Conservation (phyloP, 2,329 filamentous ascomycete species). For the Amauroascus verrucosus region DNA sequence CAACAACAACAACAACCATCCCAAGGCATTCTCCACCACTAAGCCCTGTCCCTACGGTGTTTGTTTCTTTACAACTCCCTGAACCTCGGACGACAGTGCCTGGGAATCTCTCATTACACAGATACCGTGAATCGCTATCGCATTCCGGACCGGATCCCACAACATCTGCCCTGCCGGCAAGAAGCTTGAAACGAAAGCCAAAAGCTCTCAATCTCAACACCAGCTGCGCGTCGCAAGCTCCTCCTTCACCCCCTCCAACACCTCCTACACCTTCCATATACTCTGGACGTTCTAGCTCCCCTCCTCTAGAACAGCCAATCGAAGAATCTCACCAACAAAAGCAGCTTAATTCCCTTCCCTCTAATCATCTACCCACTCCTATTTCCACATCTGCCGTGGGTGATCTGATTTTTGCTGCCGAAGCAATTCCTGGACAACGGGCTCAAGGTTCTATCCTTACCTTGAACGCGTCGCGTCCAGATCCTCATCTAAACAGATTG, state of each 20-base stretch:
- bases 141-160: constrained; percentile 3
- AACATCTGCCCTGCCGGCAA: constrained; percentile 6
- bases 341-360: background rate
- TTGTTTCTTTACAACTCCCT: constrained; percentile 14
- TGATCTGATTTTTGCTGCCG: background rate
- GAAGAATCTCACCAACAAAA: too few species aligned
- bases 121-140: constrained; percentile 18
- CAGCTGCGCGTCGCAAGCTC: constrained; percentile 7
- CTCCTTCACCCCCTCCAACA: constrained; percentile 16
- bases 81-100: constrained; percentile 1
- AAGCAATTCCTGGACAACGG: background rate
- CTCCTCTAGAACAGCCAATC: background rate
- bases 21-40: constrained; percentile 14
- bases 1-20: background rate
- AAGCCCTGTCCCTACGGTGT: constrained; percentile 14
- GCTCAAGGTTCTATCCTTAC: background rate
- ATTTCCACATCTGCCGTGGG: background rate
- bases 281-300: constrained; percentile 3
- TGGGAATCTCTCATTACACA: constrained; percentile 16
- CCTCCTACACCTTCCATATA: constrained; percentile 6
- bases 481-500: constrained; percentile 7
- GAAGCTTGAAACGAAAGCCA: constrained; percentile 17
- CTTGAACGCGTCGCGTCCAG: constrained; percentile 3
- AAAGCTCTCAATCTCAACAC: constrained; percentile 16
- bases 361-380: background rate